Conservation (phyloP, 2,329 filamentous ascomycete species). For the Xylariaceae sp. region DNA sequence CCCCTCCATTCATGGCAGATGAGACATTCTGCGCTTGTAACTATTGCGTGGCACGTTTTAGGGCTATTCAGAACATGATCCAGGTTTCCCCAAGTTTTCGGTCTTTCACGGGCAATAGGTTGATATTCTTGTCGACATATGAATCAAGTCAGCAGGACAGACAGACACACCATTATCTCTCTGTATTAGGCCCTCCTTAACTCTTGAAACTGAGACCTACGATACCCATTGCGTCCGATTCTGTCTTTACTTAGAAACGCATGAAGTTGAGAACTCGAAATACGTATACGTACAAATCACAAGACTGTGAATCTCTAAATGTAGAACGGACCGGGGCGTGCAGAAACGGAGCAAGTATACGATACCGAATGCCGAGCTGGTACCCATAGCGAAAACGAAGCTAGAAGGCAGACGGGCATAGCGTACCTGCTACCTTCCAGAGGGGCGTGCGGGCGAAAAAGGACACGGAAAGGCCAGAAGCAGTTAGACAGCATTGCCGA, state of each 20-base stretch:
- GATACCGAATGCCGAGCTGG: no score
- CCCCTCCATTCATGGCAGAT: constrained; percentile 2
- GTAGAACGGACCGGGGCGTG: no score
- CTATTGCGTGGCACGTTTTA: constrained; percentile 8
- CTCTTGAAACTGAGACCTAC: neutral
- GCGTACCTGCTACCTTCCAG: neutral
- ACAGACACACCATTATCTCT: neutral
- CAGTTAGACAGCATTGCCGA: neutral
- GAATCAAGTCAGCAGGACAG: neutral
- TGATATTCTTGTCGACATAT: constrained; percentile 13
- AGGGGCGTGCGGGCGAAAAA: neutral
- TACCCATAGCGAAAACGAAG: no score
- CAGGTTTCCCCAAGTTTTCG: constrained; percentile 2
- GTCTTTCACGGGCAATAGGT: constrained; percentile 5
- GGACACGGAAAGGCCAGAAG: neutral
- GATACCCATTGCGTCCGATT: neutral
- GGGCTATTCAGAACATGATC: constrained; percentile 10
- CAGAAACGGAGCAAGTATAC: no score
- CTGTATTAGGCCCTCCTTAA: neutral
- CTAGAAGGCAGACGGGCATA: no score
- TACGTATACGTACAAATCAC: no score
- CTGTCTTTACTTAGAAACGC: no score
- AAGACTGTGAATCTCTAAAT: no score
- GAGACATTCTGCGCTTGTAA: constrained; percentile 3
- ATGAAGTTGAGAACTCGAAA: no score